phyloP scores from a whole-genome alignment of 164 flowering plant genomes.

The Tetracentron sinense region DNA sequence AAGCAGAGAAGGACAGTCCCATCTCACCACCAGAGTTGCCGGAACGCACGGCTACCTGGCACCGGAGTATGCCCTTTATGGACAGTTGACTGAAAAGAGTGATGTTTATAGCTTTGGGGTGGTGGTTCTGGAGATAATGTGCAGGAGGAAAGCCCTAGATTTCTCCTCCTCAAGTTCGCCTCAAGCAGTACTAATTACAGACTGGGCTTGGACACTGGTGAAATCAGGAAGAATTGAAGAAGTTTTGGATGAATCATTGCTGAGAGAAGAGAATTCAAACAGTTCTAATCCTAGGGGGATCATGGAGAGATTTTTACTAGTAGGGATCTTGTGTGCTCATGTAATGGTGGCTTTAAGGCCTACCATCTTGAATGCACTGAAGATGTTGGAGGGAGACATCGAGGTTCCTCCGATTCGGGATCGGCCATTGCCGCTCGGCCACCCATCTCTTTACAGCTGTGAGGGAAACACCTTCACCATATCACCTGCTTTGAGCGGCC shows the following conservation, averaged over 20 bases:
- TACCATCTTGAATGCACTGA: conserved; percentile 63
- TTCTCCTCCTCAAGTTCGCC: conserved; percentile 37
- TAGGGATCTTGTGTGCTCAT: conserved; percentile 67
- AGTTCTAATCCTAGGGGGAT: conserved; percentile 42
- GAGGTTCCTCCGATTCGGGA: conserved; percentile 78
- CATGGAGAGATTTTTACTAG: conserved; percentile 53
- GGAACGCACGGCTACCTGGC: conserved; percentile 89
- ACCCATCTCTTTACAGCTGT: conserved; percentile 30
- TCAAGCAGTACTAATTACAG: conserved; percentile 52
- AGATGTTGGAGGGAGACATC: conserved; percentile 84
- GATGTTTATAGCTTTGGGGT: too few relatives aligned
- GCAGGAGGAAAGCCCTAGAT: conserved; percentile 80
- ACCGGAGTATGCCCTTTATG: conserved; percentile 64
- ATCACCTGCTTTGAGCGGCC: conserved; percentile 47
- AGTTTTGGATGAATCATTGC: conserved; percentile 47
- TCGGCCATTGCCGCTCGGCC: conserved; percentile 60
- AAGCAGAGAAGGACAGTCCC: conserved; percentile 72
- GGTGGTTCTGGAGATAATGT: conserved; percentile 71
- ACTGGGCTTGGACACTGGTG: conserved; percentile 82
- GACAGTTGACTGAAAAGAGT: conserved; percentile 13
- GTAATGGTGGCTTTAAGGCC: conserved; percentile 86
- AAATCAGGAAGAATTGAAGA: conserved; percentile 51
- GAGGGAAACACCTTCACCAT: conserved; percentile 44
- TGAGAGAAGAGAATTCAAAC: conserved; percentile 25
- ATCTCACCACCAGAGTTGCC: conserved; percentile 79